A percentile compares a stretch with the other conserved stretches of the same genome.
Evolutionary conservation across 192 early-diverging fungal species (phyloP).

Genomic region (Umbelopsis sp.): DNA sequence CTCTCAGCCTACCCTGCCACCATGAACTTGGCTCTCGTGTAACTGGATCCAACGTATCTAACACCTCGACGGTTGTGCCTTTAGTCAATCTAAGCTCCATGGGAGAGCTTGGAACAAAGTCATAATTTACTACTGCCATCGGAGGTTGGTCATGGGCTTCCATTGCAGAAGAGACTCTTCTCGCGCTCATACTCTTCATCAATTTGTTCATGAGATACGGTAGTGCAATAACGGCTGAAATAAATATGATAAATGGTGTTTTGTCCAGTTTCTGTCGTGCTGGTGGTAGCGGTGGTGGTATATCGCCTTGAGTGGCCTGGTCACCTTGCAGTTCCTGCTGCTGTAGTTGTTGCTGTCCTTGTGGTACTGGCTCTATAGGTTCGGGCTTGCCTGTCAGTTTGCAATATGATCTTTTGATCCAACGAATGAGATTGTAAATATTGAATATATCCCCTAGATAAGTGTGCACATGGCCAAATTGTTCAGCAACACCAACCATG

Average conservation of each 20-base stretch:
- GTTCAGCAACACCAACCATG: constrained; percentile 93
- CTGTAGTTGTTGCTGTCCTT: constrained; percentile 59
- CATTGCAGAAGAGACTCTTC: constrained; percentile 32
- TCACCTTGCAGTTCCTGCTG: neutral
- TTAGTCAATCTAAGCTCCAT: constrained; percentile 78
- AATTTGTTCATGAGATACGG: constrained; percentile 88
- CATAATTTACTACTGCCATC: constrained; percentile 80
- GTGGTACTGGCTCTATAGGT: constrained; percentile 69
- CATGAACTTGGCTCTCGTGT: constrained; percentile 77
- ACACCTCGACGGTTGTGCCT: constrained; percentile 85
- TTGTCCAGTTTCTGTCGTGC: constrained; percentile 45
- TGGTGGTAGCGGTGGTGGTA: constrained; percentile 11
- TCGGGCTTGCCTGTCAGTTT: constrained; percentile 64
- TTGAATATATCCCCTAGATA: constrained; percentile 82
- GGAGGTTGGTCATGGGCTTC: neutral
- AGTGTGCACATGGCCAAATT: constrained; percentile 85
- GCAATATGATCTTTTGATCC: constrained; percentile 62
- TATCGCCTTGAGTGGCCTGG: neutral
- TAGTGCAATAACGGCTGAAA: constrained; percentile 80
- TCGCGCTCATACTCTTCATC: constrained; percentile 48
- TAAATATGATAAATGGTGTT: constrained; percentile 76
- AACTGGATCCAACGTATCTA: constrained; percentile 71
- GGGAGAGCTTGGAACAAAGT: constrained; percentile 73
- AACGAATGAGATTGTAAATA: constrained; percentile 70
- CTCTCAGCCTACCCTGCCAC: constrained; percentile 84